Conservation (phyloP, 2,329 filamentous ascomycete genomes). For the Madurella fahalii region DNA sequence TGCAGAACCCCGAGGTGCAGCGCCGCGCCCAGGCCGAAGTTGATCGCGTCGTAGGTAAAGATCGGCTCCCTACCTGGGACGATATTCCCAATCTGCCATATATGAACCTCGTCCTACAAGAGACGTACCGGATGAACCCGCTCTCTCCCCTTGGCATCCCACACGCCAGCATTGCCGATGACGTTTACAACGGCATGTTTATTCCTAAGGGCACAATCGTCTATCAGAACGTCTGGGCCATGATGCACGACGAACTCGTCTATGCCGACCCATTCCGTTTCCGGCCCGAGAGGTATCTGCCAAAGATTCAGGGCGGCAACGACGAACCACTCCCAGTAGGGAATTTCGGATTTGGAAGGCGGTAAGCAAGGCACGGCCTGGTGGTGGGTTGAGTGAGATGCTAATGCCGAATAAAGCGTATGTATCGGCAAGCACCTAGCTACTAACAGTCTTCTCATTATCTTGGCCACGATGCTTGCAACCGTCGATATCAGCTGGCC, state of each 20-base stretch:
- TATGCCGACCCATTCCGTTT: slow-evolving; percentile 33
- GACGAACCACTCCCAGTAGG: slow-evolving; percentile 31
- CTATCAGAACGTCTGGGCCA: slow-evolving; percentile 39
- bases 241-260: slow-evolving; percentile 32
- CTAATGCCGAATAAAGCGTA: slow-evolving; percentile 26
- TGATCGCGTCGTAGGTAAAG: slow-evolving; percentile 35
- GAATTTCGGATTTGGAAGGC: slow-evolving; percentile 42
- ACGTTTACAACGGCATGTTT: slow-evolving; percentile 39
- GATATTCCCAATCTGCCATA: slow-evolving; percentile 34
- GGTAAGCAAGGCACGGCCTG: slow-evolving; percentile 9
- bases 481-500: slow-evolving; percentile 29
- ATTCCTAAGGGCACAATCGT: slow-evolving; percentile 44
- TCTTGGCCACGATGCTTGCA: slow-evolving; percentile 33
- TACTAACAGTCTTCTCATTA: slow-evolving; percentile 43
- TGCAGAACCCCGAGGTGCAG: slow-evolving; percentile 38
- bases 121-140: slow-evolving; percentile 36
- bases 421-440: slow-evolving; percentile 45
- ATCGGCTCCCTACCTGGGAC: slow-evolving; percentile 29
- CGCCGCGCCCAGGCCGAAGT: slow-evolving; percentile 31
- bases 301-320: slow-evolving; percentile 23
- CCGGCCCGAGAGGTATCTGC: slow-evolving; percentile 30
- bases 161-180: slow-evolving; percentile 37
- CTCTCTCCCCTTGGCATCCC: slow-evolving; percentile 36
- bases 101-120: slow-evolving; percentile 30
- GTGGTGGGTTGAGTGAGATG: background rate